These are phyloP conservation scores for Ceratobasidium sp. DNA, from an alignment of 1,284 basidiomycete species.

Conservation along the genomic window DNA sequence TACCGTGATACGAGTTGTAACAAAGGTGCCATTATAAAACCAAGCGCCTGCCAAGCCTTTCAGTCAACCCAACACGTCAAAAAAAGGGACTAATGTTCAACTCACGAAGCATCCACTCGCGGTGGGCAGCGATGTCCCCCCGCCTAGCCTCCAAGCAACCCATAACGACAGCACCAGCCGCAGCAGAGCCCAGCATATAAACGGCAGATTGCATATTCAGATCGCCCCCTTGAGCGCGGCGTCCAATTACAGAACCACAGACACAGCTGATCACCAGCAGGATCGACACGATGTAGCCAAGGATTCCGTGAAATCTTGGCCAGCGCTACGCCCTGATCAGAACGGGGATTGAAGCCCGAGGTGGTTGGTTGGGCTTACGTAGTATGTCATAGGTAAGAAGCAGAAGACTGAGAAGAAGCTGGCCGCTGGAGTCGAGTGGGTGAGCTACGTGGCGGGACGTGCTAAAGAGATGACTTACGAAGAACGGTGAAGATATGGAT, in stretches of 20 bases:
- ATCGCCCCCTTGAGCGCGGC: slow-evolving; percentile 44
- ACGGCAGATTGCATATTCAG: slow-evolving; percentile 39
- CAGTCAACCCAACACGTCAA: background rate
- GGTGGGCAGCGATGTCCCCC: slow-evolving; percentile 42
- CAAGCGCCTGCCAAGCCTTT: slow-evolving; percentile 23
- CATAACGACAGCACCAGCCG: slow-evolving; percentile 31
- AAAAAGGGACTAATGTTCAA: background rate
- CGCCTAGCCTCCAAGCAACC: slow-evolving; percentile 39
- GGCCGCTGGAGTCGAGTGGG: slow-evolving; percentile 32
- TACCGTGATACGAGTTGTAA: slow-evolving; percentile 43
- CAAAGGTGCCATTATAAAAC: slow-evolving; percentile 42
- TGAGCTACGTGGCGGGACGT: background rate
- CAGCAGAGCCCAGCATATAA: slow-evolving; percentile 36
- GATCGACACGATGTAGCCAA: slow-evolving; percentile 43
- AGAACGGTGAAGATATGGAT: slow-evolving; percentile 42
- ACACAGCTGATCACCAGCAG: slow-evolving; percentile 35
- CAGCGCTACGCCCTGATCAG: slow-evolving; percentile 27
- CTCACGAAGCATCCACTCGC: slow-evolving; percentile 46
- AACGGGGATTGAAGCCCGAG: background rate
- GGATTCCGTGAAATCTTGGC: slow-evolving; percentile 43
- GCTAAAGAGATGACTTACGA: slow-evolving; percentile 28
- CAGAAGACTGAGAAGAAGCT: slow-evolving; percentile 44
- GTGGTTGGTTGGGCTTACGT: slow-evolving; percentile 36
- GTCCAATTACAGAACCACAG: slow-evolving; percentile 39
- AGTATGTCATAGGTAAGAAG: slow-evolving; percentile 42